Evolutionary conservation across 495 filamentous ascomycete genomes (phyloP), one percentile per base, ranked within the genome.

Genomic region (Penicillium odoratum): DNA sequence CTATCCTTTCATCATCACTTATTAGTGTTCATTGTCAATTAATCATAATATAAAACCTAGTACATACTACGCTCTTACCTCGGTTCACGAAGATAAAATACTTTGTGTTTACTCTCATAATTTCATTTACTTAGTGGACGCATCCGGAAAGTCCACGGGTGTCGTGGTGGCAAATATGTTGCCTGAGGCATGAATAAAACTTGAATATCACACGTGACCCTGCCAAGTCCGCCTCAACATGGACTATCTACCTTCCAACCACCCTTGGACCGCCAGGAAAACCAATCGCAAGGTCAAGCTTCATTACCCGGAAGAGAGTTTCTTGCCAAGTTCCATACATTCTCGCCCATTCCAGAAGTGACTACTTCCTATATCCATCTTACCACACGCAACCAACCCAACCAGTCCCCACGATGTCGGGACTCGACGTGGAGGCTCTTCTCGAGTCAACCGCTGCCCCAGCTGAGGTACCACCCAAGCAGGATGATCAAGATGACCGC

Each of bases 361-460:
- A 81, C 66, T 69, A 65, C 70, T 26, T 38, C 56, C 69, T 53
- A 53, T 57, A 64, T 18, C 65, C 51, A 11, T 15, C 1, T 10
- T 10, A 58, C 38, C 56, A 31, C 55, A 66, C 58, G 60, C 60
- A 54, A 48, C 31, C 56, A 55, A 57, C 47, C 49, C 58, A 58
- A 51, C 25, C 51, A 43, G 9, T 33, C 28, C n/a, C 28, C 64
- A 77, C 65, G 48, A 97, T 97, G 92, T 93, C 92, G 71, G 88
- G 88, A 75, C 81, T 95, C 69, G 91, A 96, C 72, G 91, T 96
- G 65, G 92, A 97, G 83, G 92, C 92, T 65, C 86, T 97, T 58
- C 84, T 97, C 66, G 93, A 96, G 77, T 91, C 90, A 34, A 92
- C 92, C 63, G 92, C 92, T 42, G 86, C 82, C 62, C 77, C 75